These are phyloP conservation scores for Debaryomycetaceae sp. DNA, from an alignment of 1,139 yeast species.

Conservation along the genomic window DNA sequence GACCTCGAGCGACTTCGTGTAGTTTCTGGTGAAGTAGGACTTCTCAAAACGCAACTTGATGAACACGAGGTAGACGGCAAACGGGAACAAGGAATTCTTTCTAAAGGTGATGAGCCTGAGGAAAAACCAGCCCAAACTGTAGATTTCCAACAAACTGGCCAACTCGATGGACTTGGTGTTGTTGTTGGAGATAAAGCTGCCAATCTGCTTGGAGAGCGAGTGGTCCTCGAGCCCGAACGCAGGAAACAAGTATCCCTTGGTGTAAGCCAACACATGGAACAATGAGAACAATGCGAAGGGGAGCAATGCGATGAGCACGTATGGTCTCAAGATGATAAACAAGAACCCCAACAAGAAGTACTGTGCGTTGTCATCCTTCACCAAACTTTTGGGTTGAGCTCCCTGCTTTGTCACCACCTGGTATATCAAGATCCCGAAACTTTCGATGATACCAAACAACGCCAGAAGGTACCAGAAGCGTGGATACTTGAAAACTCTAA, in stretches of 20 bases:
- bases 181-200: conserved; percentile 55
- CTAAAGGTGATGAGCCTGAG: conserved; percentile 60
- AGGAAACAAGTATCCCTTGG: conserved; percentile 67
- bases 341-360: conserved; percentile 43
- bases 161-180: conserved; percentile 68
- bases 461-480: conserved; percentile 55
- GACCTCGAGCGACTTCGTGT: conserved; percentile 68
- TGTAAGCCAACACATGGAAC: conserved; percentile 59
- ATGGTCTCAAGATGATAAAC: conserved; percentile 34
- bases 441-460: conserved; percentile 61
- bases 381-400: conserved; percentile 24
- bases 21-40: conserved; percentile 69
- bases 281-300: conserved; percentile 56
- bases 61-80: conserved; percentile 59
- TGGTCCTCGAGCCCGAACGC: conserved; percentile 48
- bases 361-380: conserved; percentile 48
- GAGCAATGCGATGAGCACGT: conserved; percentile 41
- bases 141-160: conserved; percentile 69
- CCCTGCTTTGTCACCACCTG: conserved; percentile 45
- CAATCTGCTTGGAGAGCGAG: conserved; percentile 39
- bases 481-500: conserved; percentile 25
- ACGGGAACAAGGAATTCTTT: conserved; percentile 59
- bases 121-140: conserved; percentile 47
- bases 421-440: conserved; percentile 74
- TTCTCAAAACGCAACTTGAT: conserved; percentile 77